Conservation (phyloP, 129 eudicot species). For the Lactuca sativa region DNA sequence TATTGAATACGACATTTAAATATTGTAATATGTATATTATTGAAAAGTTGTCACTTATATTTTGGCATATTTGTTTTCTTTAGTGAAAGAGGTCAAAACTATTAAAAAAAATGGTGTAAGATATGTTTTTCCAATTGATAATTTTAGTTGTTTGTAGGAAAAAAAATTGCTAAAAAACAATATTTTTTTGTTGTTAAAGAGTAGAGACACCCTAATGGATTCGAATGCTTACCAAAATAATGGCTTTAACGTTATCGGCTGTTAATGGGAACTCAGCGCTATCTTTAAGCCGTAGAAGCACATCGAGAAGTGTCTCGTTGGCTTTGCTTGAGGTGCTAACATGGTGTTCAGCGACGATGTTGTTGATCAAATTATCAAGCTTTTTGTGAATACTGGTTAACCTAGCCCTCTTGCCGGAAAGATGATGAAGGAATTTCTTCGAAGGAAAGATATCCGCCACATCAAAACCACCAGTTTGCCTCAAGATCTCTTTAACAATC, state of each 20-base stretch:
- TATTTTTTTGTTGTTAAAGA: too few relatives aligned
- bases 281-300: constrained; percentile 31
- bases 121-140: too few relatives aligned
- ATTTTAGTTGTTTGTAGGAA: too few relatives aligned
- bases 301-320: constrained; percentile 36
- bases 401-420: constrained; percentile 29
- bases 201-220: background rate
- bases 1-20: too few relatives aligned
- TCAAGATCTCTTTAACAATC: constrained; percentile 27
- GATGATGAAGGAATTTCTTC: constrained; percentile 19
- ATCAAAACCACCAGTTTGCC: constrained; percentile 33
- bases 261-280: constrained; percentile 30
- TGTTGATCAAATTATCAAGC: constrained; percentile 32
- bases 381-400: constrained; percentile 21
- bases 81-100: too few relatives aligned
- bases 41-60: too few relatives aligned
- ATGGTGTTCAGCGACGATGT: constrained; percentile 24
- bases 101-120: too few relatives aligned
- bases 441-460: constrained; percentile 40
- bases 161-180: too few relatives aligned
- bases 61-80: too few relatives aligned
- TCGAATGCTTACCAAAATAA: constrained; percentile 32
- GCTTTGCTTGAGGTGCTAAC: background rate
- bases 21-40: too few relatives aligned
- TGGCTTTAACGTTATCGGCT: constrained; percentile 36